Evolutionary conservation across 2,329 filamentous ascomycete genomes (phyloP).

Genomic region (Penicillium freii): DNA sequence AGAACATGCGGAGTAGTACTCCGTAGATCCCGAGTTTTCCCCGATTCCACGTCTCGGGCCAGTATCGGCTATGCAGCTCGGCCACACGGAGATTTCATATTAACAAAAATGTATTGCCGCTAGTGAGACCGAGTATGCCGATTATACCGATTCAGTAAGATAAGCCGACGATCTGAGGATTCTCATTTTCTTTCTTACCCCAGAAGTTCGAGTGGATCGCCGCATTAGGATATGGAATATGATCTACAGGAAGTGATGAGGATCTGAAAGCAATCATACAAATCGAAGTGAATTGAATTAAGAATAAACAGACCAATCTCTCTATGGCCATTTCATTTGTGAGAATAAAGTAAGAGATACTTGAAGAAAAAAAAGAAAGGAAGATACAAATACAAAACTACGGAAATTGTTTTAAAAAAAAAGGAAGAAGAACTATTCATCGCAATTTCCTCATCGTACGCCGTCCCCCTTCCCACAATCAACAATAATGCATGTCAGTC

Average conservation of each 20-base stretch:
- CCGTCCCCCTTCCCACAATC: not conserved
- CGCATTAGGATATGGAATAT: not conserved
- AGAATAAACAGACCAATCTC: not conserved
- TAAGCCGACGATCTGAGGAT: not conserved
- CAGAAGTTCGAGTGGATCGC: not conserved
- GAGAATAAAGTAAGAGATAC: slow-evolving; percentile 12
- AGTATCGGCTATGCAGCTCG: slow-evolving; percentile 37
- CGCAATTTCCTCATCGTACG: slow-evolving; percentile 22
- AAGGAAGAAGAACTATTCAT: not conserved
- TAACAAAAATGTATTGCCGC: not conserved
- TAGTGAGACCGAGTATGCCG: not conserved
- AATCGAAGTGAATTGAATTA: no score
- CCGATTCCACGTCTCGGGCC: slow-evolving; percentile 28
- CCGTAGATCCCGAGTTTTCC: slow-evolving; percentile 1
- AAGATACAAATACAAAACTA: slow-evolving; percentile 12
- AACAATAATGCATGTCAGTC: slow-evolving; percentile 7
- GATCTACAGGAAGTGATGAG: not conserved
- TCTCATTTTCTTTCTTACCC: not conserved
- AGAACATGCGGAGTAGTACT: not conserved
- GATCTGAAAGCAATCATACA: not conserved
- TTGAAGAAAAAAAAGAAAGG: not conserved
- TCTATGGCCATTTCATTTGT: slow-evolving; percentile 1
- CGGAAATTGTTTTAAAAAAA: not conserved
- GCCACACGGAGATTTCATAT: slow-evolving; percentile 33
- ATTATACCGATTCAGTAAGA: not conserved